Evolutionary conservation across 305 asterid species (phyloP), one percentile per base, ranked within the genome.

Genomic region (Fraxinus greggii): DNA sequence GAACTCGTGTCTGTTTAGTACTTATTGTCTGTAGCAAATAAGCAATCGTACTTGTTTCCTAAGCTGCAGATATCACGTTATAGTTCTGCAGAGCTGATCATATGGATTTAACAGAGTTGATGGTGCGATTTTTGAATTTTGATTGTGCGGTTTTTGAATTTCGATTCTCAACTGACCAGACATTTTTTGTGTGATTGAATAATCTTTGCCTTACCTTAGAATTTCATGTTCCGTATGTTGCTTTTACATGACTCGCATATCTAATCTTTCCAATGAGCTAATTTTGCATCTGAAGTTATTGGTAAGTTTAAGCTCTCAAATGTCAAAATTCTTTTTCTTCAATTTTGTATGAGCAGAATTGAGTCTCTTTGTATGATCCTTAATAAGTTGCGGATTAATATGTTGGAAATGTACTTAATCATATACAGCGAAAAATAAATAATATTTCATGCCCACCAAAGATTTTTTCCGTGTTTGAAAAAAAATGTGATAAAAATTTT

Each of bases 41-140:
- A 72, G 79, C 12, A 5, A 61, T 0, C 63, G 70, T 29, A 24
- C 77, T 76, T 80, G 63, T 81, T 78, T 59, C 38, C 29, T 33
- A n/a, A 15, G 65, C 78, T 69, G 80, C 78, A 33, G 80, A 78
- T 61, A 63, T 36, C 21, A 17, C 79, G 48, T 78, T 61, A 7
- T 45, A 10, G 15, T 72, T 42, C 33, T 77, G 78, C 40, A 36
- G 40, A 36, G 40, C 40, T 36, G 1, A 6, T 7, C 40, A 36
- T 36, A 7, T 7, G 40, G 40, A 36, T 36, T 36, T 48, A 48
- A 48, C 61, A 48, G 59, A 48, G 48, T 42, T 42, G 54, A 13
- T 24, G 75, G 12, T 45, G 45, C n/a, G 54, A 38, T 38, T 38
- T 38, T 38, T 38, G 45, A 38, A 8, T 45, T 45, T 45, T 13